These are phyloP conservation scores for Epithele typhae DNA, from an alignment of 768 basidiomycete genomes.

Conservation along the genomic window DNA sequence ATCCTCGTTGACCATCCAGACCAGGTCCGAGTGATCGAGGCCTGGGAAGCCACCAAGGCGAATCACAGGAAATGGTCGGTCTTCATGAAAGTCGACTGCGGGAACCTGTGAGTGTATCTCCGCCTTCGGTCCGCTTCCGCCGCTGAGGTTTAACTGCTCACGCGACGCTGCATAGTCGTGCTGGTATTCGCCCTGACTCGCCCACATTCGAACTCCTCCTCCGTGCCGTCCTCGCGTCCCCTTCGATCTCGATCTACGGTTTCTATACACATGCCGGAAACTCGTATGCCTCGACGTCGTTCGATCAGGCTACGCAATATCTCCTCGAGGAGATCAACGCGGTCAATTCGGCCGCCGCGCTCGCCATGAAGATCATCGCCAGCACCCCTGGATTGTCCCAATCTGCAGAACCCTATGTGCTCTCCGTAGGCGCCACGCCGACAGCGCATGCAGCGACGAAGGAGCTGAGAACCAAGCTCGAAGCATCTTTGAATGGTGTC, in stretches of 20 bases:
- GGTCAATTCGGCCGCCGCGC: slow-evolving; percentile 60
- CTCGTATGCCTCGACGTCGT: slow-evolving; percentile 71
- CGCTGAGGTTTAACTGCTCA: slow-evolving; percentile 5
- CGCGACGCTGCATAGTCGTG: slow-evolving; percentile 55
- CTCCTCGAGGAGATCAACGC: slow-evolving; percentile 66
- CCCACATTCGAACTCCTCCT: slow-evolving; percentile 54
- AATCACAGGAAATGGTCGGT: slow-evolving; percentile 57
- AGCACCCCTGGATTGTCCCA: slow-evolving; percentile 27
- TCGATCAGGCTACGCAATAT: slow-evolving; percentile 59
- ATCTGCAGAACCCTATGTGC: slow-evolving; percentile 50
- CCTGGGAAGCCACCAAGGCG: slow-evolving; percentile 43
- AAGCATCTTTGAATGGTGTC: slow-evolving; percentile 13
- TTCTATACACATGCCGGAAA: slow-evolving; percentile 82
- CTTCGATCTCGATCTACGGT: slow-evolving; percentile 62
- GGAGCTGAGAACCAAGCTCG: slow-evolving; percentile 46
- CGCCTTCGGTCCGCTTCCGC: slow-evolving; percentile 8
- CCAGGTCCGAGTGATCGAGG: slow-evolving; percentile 63
- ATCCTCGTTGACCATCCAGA: slow-evolving; percentile 73
- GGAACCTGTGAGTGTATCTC: slow-evolving; percentile 54
- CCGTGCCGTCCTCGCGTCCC: slow-evolving; percentile 45
- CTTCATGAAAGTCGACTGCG: slow-evolving; percentile 80
- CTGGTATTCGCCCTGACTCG: slow-evolving; percentile 57
- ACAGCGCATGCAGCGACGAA: slow-evolving; percentile 75
- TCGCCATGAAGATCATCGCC: slow-evolving; percentile 46
- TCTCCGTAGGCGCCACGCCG: slow-evolving; percentile 86